Evolutionary conservation across 306 rosid species (phyloP).

Genomic region (Begonia fuchsioides): DNA sequence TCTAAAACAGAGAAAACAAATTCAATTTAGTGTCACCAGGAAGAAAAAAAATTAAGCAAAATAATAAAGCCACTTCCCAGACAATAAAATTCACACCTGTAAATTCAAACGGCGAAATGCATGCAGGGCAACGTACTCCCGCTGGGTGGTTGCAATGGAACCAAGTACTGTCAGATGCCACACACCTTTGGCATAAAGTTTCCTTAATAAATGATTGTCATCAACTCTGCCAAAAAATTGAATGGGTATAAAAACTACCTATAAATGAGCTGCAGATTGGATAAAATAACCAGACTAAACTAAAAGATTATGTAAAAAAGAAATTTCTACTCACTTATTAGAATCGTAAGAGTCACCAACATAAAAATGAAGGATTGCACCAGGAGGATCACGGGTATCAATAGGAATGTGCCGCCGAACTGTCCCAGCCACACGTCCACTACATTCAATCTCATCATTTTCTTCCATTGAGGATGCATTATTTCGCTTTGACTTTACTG

Average conservation of each 20-base stretch:
- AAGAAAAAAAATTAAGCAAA: not conserved
- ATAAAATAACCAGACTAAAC: not conserved
- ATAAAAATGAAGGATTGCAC: conserved; percentile 91
- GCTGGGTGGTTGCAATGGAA: conserved; percentile 96
- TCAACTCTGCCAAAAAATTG: conserved; percentile 28
- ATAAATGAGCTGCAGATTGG: not conserved
- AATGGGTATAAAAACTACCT: not conserved
- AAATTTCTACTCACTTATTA: conserved; percentile 31
- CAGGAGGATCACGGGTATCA: conserved; percentile 87
- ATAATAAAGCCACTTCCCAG: conserved; percentile 4
- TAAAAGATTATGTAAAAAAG: conserved; percentile 2
- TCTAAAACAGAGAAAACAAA: conserved; percentile 23
- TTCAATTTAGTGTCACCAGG: conserved; percentile 9
- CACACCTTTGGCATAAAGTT: conserved; percentile 57
- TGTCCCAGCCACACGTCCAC: conserved; percentile 88
- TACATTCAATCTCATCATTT: conserved; percentile 58
- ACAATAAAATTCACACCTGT: conserved; percentile 40
- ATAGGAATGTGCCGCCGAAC: conserved; percentile 78
- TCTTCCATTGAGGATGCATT: conserved; percentile 36
- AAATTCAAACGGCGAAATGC: conserved; percentile 92
- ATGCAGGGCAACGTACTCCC: conserved; percentile 85
- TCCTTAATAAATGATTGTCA: conserved; percentile 76
- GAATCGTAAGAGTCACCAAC: conserved; percentile 78
- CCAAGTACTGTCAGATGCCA: conserved; percentile 93
- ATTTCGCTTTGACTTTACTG: conserved; percentile 61